Evolutionary conservation across 306 rosid genomes (phyloP), one percentile per base, ranked within the genome.

Genomic region (Cucurbita pepo): DNA sequence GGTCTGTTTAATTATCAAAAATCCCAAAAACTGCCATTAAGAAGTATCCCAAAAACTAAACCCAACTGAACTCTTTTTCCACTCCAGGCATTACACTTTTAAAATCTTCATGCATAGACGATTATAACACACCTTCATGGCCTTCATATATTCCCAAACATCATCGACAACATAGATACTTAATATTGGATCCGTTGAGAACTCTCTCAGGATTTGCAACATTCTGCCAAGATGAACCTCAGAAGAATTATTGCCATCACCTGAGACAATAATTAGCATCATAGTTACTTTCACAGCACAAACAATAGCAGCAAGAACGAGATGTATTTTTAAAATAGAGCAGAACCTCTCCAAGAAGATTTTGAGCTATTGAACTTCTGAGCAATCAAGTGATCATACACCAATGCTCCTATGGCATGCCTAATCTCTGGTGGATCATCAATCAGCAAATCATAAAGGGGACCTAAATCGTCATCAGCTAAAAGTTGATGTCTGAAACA

Each of bases 131-230:
- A 94, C 98, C 98, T 94, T 94, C 80, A 87, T 90, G 47, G 97
- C 96, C 75, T 85, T 79, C 98, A 94, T 94, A 86, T 90, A 90
- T 72, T 94, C 98, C 98, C 98, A 94, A 53, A 94, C 97, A 79
- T 89, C 98, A 78, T 94, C 98, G 65, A 94, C 91, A 76, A 94
- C 98, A 66, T 94, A 94, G 75, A 82, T 79, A 75, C 94, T 90
- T 80, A 94, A 81, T 77, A 90, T 89, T 63, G 89, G 96, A 86
- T 94, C 96, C 19, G 88, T 86, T 47, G 98, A 91, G 80, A 94
- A 90, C 83, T 94, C 98, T 79, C 90, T 91, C 74, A 94, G 82
- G 79, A 94, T 94, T 77, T 88, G 88, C 89, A 94, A 80, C 92
- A 94, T 90, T 82, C 96, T 90, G 73, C 86, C 84, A 51, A 93